Evolutionary conservation across 2,329 filamentous ascomycete species (phyloP).

Genomic region (Penicillium sp.): DNA sequence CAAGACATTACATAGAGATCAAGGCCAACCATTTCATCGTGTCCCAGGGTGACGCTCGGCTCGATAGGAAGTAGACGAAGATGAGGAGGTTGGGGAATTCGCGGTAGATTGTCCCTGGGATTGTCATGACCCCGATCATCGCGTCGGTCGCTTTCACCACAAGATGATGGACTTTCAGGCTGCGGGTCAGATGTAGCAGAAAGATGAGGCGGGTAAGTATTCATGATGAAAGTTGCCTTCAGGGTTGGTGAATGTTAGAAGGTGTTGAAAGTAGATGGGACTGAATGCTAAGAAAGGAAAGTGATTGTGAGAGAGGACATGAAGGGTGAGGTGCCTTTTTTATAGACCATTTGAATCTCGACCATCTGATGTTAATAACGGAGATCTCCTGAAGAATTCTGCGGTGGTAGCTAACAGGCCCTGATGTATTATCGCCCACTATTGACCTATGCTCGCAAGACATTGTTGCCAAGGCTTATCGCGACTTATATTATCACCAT

Average conservation of each 20-base stretch:
- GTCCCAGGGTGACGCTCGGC: neutral
- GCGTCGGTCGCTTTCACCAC: neutral
- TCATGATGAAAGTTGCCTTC: neutral
- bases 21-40: neutral
- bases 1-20: neutral
- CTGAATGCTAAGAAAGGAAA: neutral
- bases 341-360: neutral
- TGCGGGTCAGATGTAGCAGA: neutral
- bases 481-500: neutral
- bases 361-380: neutral
- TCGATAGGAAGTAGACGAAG: neutral
- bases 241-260: neutral
- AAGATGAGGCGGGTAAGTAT: neutral
- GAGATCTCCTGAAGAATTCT: neutral
- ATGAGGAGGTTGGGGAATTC: neutral
- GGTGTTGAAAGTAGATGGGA: neutral
- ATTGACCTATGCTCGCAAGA: neutral
- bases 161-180: neutral
- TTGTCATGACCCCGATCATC: neutral
- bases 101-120: neutral
- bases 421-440: neutral
- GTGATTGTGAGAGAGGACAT: neutral
- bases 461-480: neutral
- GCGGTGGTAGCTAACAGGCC: neutral
- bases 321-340: neutral